These are phyloP conservation scores for Vigna radiata DNA, from an alignment of 306 rosid genomes.

Conservation along the genomic window DNA sequence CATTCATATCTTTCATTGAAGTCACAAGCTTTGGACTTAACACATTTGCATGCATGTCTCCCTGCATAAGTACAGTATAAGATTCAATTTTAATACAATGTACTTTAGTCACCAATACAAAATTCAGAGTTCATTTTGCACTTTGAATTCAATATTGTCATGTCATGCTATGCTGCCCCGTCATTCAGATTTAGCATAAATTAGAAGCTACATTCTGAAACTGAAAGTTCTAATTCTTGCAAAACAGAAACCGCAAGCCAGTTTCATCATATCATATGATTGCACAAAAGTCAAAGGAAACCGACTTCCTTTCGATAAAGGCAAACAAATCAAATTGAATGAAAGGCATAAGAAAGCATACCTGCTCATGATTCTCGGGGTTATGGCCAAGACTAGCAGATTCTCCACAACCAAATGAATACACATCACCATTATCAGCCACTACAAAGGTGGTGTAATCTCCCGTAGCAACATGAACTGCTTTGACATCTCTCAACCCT, in stretches of 20 bases:
- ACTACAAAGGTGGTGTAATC: slow-evolving; percentile 91
- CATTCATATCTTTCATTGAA: slow-evolving; percentile 65
- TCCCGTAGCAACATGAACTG: slow-evolving; percentile 82
- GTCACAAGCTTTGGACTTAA: slow-evolving; percentile 71
- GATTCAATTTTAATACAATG: not conserved
- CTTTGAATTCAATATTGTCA: too few species aligned
- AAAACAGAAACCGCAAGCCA: not conserved
- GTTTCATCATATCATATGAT: not conserved
- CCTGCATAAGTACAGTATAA: slow-evolving; percentile 53
- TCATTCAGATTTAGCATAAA: not conserved
- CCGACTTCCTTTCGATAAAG: not conserved
- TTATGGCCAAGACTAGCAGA: slow-evolving; percentile 84
- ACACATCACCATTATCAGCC: slow-evolving; percentile 69
- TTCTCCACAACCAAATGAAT: slow-evolving; percentile 89
- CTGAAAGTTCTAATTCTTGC: slow-evolving; percentile 7
- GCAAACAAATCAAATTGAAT: slow-evolving; percentile 17
- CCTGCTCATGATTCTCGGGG: slow-evolving; percentile 61
- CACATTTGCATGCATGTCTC: slow-evolving; percentile 58
- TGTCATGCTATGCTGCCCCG: too few species aligned
- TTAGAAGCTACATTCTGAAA: not conserved
- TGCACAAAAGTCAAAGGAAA: not conserved
- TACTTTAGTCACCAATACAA: too few species aligned
- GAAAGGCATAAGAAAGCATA: slow-evolving; percentile 42
- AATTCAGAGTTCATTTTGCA: not conserved
- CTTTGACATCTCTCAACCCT: slow-evolving; percentile 68